Base-by-base conservation (phyloP, 768 basidiomycete species). In the Lanmaoa pseudosensibilis region DNA sequence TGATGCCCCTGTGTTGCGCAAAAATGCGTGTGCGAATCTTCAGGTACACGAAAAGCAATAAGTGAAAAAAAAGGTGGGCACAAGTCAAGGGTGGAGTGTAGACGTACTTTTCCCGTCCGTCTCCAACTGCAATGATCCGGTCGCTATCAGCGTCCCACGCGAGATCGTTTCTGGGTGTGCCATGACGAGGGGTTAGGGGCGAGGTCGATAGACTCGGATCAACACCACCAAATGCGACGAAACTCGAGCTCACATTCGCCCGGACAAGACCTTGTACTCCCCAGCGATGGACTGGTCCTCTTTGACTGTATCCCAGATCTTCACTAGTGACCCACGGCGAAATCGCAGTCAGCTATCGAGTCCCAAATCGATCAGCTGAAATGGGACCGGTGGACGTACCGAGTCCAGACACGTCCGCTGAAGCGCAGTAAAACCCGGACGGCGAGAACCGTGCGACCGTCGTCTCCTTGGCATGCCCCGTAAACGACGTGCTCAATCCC, bases 81-180 rank as follows among this genome's bases (percentile, higher is more conserved):
- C 11, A 7, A 10, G 13, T 15, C 1, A n/a, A 27, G 15, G 10
- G 9, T 16, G 5, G 15, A 50, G 27, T 0, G 13, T n/a, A 38
- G 13, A 52, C 61, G 18, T 52, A 94, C 92, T 89, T 92, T 65
- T 94, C 95, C 56, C 86, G 81, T 36, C 94, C 94, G 61, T 96
- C 92, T 51, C 96, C 96, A 13, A 92, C 95, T 8, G 88, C 92
- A 47, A 98, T 90, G 55, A 98, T 89, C n/a, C 96, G 83, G 70
- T 97, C 96, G 67, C 90, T 92, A 72, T 98, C 96, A 2, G 90
- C 90, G 66, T 98, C 96, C 96, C 96, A 98, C 12, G 88, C 88
- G 21, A 98, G 82, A 73, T 98, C 96, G 63, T 94, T 94, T 61
- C 94, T 93, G 61, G 10, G n/a, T 15, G 47, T 11, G 41, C 12